Evolutionary conservation across 352 stramenopile species (phyloP), one percentile per base, ranked within the genome.

Genomic region (Thalassiosira hispida): DNA sequence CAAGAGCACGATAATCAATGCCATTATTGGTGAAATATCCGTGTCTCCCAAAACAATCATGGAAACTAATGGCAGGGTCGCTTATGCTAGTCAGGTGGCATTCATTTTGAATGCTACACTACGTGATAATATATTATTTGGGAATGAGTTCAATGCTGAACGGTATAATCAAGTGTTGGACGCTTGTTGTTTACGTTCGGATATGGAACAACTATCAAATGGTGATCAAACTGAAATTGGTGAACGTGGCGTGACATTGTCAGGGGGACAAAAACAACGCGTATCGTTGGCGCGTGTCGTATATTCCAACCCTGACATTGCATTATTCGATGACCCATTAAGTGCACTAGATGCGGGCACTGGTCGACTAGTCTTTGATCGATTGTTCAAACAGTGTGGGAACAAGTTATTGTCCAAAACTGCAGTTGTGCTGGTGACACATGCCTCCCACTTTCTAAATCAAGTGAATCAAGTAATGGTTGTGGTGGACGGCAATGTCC

Each of bases 201-300:
- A 96, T 75, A 72, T 96, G 42, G 66, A 86, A 56, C 80, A 89
- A 55, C 73, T 96, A 3, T 65, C 83, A 46, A 57, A 71, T 8
- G 79, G 83, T 0, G 92, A 96, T 69, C 33, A 83, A 25, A 95
- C 91, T 22, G 87, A 96, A 83, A 95, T 96, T 70, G 93, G 89
- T 0, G 88, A 94, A 64, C 35, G 97, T 63, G 98, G 98, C 0
- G 97, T 99, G 33, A 99, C 98, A 72, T 83, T 99, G 1, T 97
- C 90, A 33, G 98, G 98, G 6, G 97, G 97, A 0, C 85, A 96
- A 71, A 94, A 94, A 66, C 84, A 92, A 71, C 83, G 93, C 16
- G 69, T 96, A 0, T 90, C 76, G 1, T 53, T 96, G 4, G 92
- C 92, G 16, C 27, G 93, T 3, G 88, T 81, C 9, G 84, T 88